Conservation (phyloP, 345 rosid genomes). For the Punica granatum region DNA sequence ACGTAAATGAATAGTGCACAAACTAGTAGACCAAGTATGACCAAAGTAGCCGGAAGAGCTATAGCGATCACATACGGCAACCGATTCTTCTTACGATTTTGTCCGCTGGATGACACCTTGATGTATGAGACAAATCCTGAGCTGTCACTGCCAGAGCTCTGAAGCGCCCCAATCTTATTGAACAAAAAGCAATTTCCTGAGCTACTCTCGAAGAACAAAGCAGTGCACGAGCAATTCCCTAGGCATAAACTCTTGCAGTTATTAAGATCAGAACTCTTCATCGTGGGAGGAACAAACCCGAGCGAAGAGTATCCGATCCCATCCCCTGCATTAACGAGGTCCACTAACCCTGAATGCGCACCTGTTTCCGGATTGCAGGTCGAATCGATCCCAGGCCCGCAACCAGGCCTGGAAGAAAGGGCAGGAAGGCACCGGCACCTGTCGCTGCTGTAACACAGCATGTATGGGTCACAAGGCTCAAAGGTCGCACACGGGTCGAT, state of each 20-base stretch:
- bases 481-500: slow-evolving; percentile 57
- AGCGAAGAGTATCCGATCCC: slow-evolving; percentile 63
- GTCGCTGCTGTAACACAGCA: slow-evolving; percentile 41
- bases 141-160: slow-evolving; percentile 19
- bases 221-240: slow-evolving; percentile 57
- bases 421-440: slow-evolving; percentile 57
- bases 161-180: slow-evolving; percentile 61
- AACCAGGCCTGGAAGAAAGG: slow-evolving; percentile 28
- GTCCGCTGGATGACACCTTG: slow-evolving; percentile 33
- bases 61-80: slow-evolving; percentile 50
- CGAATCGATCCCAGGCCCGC: slow-evolving; percentile 46
- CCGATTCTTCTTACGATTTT: slow-evolving; percentile 23
- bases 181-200: slow-evolving; percentile 70
- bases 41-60: slow-evolving; percentile 35
- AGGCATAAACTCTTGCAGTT: slow-evolving; percentile 63
- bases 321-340: slow-evolving; percentile 48
- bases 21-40: slow-evolving; percentile 35
- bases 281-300: slow-evolving; percentile 40
- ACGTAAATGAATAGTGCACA: slow-evolving; percentile 37
- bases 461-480: slow-evolving; percentile 54
- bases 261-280: slow-evolving; percentile 36
- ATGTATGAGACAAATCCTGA: slow-evolving; percentile 47
- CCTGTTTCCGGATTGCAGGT: slow-evolving; percentile 36
- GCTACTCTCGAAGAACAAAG: slow-evolving; percentile 29
- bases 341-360: slow-evolving; percentile 10